These are phyloP conservation scores for Pseudoturritis turrita DNA, from an alignment of 345 rosid species.

Conservation along the genomic window DNA sequence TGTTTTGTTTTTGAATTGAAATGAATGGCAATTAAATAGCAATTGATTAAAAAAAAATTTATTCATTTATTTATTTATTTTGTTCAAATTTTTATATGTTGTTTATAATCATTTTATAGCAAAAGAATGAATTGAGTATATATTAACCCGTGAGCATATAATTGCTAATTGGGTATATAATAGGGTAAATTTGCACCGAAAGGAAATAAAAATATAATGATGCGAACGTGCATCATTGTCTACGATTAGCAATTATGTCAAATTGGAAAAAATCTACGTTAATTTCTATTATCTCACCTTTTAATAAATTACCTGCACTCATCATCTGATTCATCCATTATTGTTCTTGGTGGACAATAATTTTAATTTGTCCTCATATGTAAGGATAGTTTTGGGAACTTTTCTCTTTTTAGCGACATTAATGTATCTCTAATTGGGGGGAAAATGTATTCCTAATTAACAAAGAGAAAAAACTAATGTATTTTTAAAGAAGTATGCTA, in stretches of 20 bases:
- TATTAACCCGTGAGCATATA: conserved; percentile 25
- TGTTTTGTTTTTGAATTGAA: background rate
- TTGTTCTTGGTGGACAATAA: conserved; percentile 28
- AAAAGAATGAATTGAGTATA: background rate
- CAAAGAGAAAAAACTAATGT: background rate
- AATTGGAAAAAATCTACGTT: conserved; percentile 10
- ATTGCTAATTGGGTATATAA: conserved; percentile 4
- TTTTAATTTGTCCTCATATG: conserved; percentile 21
- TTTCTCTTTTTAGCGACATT: background rate
- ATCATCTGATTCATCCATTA: conserved; percentile 27
- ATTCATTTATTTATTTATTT: no score
- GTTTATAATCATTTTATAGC: background rate
- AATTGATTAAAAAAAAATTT: background rate
- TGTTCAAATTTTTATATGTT: no score
- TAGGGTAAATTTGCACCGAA: conserved; percentile 24
- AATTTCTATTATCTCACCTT: conserved; percentile 9
- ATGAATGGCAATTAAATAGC: conserved; percentile 17
- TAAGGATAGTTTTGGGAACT: background rate
- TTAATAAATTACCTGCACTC: conserved; percentile 20
- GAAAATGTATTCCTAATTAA: background rate
- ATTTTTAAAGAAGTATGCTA: background rate
- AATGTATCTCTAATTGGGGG: background rate
- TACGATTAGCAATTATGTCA: conserved; percentile 24
- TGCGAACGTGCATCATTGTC: conserved; percentile 23
- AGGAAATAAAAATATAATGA: conserved; percentile 16